A percentile compares a stretch with the other conserved stretches of the same genome.
These are phyloP conservation scores for Sarocladium strictum DNA, from an alignment of 2,329 filamentous ascomycete genomes.

Conservation along the genomic window DNA sequence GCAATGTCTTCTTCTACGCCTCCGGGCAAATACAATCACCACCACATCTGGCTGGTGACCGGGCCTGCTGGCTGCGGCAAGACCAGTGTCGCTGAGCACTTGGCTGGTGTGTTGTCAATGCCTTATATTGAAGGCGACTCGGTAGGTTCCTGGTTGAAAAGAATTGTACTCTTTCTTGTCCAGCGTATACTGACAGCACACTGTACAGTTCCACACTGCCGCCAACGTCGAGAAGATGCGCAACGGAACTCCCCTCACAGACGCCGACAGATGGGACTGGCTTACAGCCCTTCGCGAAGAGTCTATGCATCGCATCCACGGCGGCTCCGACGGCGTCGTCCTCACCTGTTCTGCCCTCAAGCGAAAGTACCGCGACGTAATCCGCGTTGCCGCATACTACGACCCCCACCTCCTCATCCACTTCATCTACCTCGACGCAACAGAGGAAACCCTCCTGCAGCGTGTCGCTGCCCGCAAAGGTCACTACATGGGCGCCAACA, in stretches of 20 bases:
- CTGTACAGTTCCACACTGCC: conserved; percentile 60
- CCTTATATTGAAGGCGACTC: conserved; percentile 75
- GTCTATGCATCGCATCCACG: conserved; percentile 48
- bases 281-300: conserved; percentile 71
- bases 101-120: conserved; percentile 56
- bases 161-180: too few relatives aligned
- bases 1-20: conserved; percentile 22
- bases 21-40: conserved; percentile 29
- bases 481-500: conserved; percentile 93
- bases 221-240: conserved; percentile 91
- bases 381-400: conserved; percentile 74
- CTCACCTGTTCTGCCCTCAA: conserved; percentile 95
- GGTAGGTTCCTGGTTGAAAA: too few relatives aligned
- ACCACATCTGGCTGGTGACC: conserved; percentile 77
- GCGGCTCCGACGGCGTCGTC: conserved; percentile 69
- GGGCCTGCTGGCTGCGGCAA: conserved; percentile 77
- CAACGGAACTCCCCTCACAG: conserved; percentile 74
- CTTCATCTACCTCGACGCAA: conserved; percentile 84
- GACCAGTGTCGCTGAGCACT: conserved; percentile 63
- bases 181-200: conserved; percentile 8
- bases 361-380: conserved; percentile 92
- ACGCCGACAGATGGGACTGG: conserved; percentile 98
- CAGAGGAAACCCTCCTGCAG: conserved; percentile 67
- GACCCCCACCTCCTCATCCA: conserved; percentile 70
- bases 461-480: conserved; percentile 69